Base-by-base conservation (phyloP, 2,329 filamentous ascomycete genomes). In the Penicillium sp. region DNA sequence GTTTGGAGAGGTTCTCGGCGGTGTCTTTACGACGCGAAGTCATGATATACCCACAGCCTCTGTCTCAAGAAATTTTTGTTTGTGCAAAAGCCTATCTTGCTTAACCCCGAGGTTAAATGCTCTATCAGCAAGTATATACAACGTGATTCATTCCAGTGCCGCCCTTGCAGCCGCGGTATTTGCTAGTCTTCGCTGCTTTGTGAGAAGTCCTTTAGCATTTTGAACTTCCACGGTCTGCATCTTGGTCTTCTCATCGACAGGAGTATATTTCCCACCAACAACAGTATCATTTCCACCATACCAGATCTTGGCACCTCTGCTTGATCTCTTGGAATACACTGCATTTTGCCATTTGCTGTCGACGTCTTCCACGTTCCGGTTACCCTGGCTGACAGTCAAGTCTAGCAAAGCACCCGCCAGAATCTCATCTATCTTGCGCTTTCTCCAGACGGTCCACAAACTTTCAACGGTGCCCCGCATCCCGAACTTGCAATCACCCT, bases 1-100 rank as follows among this genome's bases (percentile, higher is more conserved):
- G 93, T 97, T 2, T 97, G 94, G 94, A 86, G 91, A 67, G 93
- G 92, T 0, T 86, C 89, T 3, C 84, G 90, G 65, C 86, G 84
- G 56, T 96, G 93, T 76, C 78, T 99, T 60, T 95, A 92, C 73
- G 91, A 90, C 71, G 81, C 80, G 5, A 83, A 82, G 62, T 73
- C 74, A 60, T 81, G 72, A 77, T 60, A 27, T 37, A 29, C 9
- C 17, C 17, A 46, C 15, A 29, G n/a, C 41, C n/a, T 23, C 21
- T 53, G 8, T 17, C 7, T n/a, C 12, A 17, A 53, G 5, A 19
- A 42, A 49, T 38, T 54, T 38, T 35, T 42, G 8, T 15, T 33
- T 61, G 50, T 60, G 35, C 43, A 52, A 37, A 27, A 29, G 31
- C n/a, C 29, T 46, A 19, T 37, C n/a, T 46, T 33, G 23, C 15